Evolutionary conservation across 169 alveolate genomes (phyloP).

Genomic region (Plasmodium chabaudi): DNA sequence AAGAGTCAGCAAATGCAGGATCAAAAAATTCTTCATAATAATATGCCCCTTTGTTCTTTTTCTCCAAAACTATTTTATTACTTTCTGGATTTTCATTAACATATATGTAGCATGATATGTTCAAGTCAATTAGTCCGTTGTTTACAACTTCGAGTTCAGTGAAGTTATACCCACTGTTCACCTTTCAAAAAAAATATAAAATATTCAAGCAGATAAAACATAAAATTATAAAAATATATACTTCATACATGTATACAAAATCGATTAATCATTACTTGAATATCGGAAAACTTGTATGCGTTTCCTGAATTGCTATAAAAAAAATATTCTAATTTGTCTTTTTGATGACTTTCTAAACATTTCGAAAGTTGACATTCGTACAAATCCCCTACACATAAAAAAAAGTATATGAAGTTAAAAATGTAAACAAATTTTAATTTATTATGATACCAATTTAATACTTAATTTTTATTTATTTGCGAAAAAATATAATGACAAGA

Average conservation of each 20-base stretch:
- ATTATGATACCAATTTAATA: not conserved
- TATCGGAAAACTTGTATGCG: slow-evolving; percentile 43
- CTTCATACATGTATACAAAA: not conserved
- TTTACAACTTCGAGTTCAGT: slow-evolving; percentile 44
- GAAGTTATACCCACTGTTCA: slow-evolving; percentile 55
- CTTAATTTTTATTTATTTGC: not conserved
- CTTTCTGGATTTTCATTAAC: slow-evolving; percentile 18
- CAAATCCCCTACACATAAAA: slow-evolving; percentile 22
- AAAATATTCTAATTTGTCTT: slow-evolving; percentile 52
- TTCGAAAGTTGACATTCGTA: slow-evolving; percentile 19
- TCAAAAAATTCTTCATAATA: slow-evolving; percentile 52
- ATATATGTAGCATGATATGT: slow-evolving; percentile 42
- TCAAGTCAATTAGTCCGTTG: slow-evolving; percentile 51
- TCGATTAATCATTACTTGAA: slow-evolving; percentile 31
- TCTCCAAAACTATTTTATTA: slow-evolving; percentile 11
- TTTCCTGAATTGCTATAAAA: slow-evolving; percentile 25
- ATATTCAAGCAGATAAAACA: not conserved
- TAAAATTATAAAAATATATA: not conserved
- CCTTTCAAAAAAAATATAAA: slow-evolving; percentile 14
- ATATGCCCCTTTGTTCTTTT: slow-evolving; percentile 33
- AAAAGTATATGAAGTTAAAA: not conserved
- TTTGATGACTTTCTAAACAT: slow-evolving; percentile 17
- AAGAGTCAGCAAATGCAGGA: slow-evolving; percentile 4
- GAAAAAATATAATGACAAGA: slow-evolving; percentile 5
- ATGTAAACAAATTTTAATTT: not conserved